Base-by-base conservation (phyloP, 352 stramenopile species). In the Phytophthora uliginosa region DNA sequence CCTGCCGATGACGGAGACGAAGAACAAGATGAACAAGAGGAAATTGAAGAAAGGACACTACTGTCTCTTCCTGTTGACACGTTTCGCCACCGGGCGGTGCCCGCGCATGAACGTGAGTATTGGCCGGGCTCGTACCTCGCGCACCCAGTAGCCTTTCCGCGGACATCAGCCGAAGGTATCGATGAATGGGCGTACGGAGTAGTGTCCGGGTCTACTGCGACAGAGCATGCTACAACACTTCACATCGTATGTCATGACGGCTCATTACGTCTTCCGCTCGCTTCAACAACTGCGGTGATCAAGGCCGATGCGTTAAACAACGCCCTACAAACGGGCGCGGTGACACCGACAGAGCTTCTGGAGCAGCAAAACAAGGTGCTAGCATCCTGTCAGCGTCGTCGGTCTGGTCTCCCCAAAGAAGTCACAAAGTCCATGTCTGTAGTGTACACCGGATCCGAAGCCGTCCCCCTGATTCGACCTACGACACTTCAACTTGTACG, bases 351-450 rank as follows among this genome's bases (percentile, higher is more conserved):
- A 7, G 63, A 62, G 15, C 40, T 64, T 9, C 51, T 69, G 0
- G 36, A 34, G 13, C 55, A 70, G 4, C 63, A 70, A 52, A 47
- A 64, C 45, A 53, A 53, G 13, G 2, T 70, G 3, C 18, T 70
- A 3, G 22, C 31, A 2, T 9, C 10, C 2, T 70, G 63, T 17
- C 20, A 45, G 4, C 20, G 63, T 4, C 54, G 63, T 2, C 45
- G 53, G 1, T 59, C 38, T 15, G 63, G 54, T 1, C 0, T 69
- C 12, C 62, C 52, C 0, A 61, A 69, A 38, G 18, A 22, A 17
- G 28, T 69, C 7, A 36, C 26, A 2, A 4, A 31, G 20, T 42
- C 2, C 26, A 4, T 28, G 26, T 28, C 26, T 28, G 26, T 28
- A 1, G 4, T 28, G 26, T 28, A 28, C 26, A 28, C 26, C 26